Evolutionary conservation across 2,329 filamentous ascomycete genomes (phyloP).

Genomic region (Amesomyces nigricolor): DNA sequence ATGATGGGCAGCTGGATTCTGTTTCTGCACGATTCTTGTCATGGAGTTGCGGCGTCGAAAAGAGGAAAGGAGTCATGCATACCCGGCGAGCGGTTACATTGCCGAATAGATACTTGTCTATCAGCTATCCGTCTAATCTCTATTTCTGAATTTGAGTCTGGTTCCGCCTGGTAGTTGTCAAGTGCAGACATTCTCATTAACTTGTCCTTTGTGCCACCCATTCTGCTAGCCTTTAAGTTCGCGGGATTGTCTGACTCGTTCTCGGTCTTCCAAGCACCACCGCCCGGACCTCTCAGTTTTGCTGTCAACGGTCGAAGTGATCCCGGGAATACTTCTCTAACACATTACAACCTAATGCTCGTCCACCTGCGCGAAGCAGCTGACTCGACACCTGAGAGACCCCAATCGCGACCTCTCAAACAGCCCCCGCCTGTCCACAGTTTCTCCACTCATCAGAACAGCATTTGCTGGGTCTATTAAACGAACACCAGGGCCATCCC

Average conservation of each 20-base stretch:
- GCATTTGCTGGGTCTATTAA: neutral
- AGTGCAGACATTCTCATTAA: no score
- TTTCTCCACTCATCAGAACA: neutral
- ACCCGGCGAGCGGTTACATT: neutral
- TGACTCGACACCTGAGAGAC: neutral
- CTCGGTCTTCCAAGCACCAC: no score
- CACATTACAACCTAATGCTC: no score
- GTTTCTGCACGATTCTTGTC: neutral
- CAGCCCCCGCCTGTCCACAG: neutral
- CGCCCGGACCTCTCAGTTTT: no score
- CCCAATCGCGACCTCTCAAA: neutral
- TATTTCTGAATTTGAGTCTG: neutral
- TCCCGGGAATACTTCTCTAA: no score
- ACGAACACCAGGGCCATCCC: neutral
- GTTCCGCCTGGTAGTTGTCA: no score
- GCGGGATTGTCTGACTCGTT: no score
- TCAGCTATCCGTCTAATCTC: neutral
- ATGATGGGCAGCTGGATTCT: neutral
- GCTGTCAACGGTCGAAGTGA: no score
- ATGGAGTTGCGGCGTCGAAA: constrained; percentile 10
- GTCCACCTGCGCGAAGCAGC: no score
- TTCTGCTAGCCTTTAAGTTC: no score
- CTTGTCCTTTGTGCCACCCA: no score
- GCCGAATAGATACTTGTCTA: no score
- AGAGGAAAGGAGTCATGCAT: neutral